phyloP scores from a whole-genome alignment of 352 stramenopile genomes.

The Globisporangium acanthophoron region DNA sequence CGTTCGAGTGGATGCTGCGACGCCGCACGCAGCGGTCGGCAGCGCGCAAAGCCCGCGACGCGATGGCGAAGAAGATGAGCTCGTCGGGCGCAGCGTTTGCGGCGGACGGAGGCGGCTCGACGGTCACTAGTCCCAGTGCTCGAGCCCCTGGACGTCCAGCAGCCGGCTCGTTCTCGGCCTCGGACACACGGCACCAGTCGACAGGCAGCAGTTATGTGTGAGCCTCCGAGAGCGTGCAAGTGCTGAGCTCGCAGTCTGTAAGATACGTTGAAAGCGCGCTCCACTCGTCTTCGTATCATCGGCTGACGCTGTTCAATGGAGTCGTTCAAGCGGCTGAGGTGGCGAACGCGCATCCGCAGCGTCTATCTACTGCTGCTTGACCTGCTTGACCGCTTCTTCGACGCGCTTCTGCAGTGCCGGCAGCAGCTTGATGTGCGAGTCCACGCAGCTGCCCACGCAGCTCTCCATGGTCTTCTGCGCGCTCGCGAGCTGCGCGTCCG shows the following conservation, averaged over 20 bases:
- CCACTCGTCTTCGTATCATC: not conserved
- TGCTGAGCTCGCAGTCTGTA: not conserved
- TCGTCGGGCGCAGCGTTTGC: constrained; percentile 8
- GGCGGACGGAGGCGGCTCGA: not conserved
- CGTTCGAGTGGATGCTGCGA: constrained; percentile 86
- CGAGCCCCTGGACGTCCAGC: not conserved
- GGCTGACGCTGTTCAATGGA: too few species aligned
- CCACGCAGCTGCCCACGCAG: constrained; percentile 62
- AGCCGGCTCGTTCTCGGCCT: constrained; percentile 9
- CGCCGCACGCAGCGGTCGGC: constrained; percentile 61
- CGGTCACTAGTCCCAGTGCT: not conserved
- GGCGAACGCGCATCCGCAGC: not conserved
- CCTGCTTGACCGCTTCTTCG: constrained; percentile 61
- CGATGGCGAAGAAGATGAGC: constrained; percentile 14
- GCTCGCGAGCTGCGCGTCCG: constrained; percentile 54
- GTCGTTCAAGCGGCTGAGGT: not conserved
- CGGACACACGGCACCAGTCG: constrained; percentile 20
- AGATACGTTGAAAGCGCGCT: not conserved
- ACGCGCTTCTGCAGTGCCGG: constrained; percentile 72
- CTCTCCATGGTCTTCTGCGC: constrained; percentile 75
- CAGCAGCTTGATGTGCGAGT: constrained; percentile 72
- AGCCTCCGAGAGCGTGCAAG: not conserved
- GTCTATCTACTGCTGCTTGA: constrained; percentile 45
- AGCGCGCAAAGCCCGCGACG: constrained; percentile 24
- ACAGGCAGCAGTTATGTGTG: constrained; percentile 33